Evolutionary conservation across 495 filamentous ascomycete species (phyloP).

Genomic region (Neurospora cerealis): DNA sequence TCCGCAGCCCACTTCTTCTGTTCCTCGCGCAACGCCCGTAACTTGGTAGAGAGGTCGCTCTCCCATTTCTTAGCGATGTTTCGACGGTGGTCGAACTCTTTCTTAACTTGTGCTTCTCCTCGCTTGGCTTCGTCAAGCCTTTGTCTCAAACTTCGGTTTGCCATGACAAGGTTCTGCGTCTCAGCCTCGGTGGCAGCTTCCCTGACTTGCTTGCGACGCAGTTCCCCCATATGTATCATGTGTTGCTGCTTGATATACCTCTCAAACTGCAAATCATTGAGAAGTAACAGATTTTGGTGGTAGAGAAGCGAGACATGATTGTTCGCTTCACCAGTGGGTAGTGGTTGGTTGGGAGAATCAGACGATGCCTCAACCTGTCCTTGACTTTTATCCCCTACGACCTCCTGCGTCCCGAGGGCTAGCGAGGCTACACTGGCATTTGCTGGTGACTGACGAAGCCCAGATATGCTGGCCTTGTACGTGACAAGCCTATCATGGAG

Average conservation of each 20-base stretch:
- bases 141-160: constrained; percentile 56
- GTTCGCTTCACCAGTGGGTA: constrained; percentile 4
- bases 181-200: constrained; percentile 64
- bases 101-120: constrained; percentile 49
- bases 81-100: constrained; percentile 53
- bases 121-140: constrained; percentile 60
- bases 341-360: constrained; percentile 2
- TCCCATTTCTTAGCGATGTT: constrained; percentile 64
- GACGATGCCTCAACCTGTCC: constrained; percentile 11
- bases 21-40: constrained; percentile 52
- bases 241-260: constrained; percentile 68
- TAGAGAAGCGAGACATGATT: constrained; percentile 49
- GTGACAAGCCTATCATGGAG: constrained; percentile 46
- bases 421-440: constrained; percentile 44
- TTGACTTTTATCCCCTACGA: constrained; percentile 16
- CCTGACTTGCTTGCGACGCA: constrained; percentile 55
- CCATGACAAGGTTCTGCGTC: constrained; percentile 63
- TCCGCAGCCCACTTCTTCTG: constrained; percentile 54
- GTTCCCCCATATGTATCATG: constrained; percentile 60
- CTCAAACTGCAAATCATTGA: constrained; percentile 70
- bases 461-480: constrained; percentile 40
- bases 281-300: constrained; percentile 53
- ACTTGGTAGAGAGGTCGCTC: constrained; percentile 48
- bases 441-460: constrained; percentile 37
- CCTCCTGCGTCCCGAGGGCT: constrained; percentile 31